Evolutionary conservation across 2,329 filamentous ascomycete species (phyloP).

Genomic region (Xylariales sp.): DNA sequence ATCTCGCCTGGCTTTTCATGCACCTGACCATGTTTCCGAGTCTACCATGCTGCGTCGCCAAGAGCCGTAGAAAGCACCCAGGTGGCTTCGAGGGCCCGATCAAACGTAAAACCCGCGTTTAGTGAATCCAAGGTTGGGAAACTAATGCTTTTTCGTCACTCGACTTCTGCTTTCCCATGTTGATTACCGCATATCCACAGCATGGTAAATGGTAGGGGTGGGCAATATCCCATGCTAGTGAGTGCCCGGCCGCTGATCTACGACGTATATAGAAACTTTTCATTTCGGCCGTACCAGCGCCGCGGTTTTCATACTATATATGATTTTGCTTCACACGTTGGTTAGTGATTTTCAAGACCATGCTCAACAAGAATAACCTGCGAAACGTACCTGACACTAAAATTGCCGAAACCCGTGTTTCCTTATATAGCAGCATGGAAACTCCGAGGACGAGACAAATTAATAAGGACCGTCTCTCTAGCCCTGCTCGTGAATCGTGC

Average conservation of each 20-base stretch:
- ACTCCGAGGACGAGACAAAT: neutral
- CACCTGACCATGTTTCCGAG: neutral
- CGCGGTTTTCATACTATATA: conserved; percentile 8
- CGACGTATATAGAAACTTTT: neutral
- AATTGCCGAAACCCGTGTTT: conserved; percentile 7
- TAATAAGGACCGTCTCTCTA: neutral
- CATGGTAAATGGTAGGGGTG: neutral
- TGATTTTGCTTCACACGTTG: neutral
- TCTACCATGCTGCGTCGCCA: neutral
- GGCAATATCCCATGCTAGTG: conserved; percentile 6
- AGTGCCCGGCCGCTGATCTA: conserved; percentile 16
- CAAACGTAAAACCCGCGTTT: neutral
- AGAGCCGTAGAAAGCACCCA: neutral
- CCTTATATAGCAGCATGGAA: conserved; percentile 11
- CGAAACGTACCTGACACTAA: too few species aligned
- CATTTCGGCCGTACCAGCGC: conserved; percentile 6
- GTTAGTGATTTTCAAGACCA: neutral
- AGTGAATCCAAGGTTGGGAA: neutral
- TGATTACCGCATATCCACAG: neutral
- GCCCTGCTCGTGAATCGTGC: neutral
- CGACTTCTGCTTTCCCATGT: conserved; percentile 24
- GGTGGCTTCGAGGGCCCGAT: neutral
- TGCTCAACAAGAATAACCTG: too few species aligned
- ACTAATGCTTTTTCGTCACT: conserved; percentile 21
- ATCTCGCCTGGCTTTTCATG: conserved; percentile 5